Evolutionary conservation across 306 rosid genomes (phyloP).

Genomic region (Quercus bicolor): DNA sequence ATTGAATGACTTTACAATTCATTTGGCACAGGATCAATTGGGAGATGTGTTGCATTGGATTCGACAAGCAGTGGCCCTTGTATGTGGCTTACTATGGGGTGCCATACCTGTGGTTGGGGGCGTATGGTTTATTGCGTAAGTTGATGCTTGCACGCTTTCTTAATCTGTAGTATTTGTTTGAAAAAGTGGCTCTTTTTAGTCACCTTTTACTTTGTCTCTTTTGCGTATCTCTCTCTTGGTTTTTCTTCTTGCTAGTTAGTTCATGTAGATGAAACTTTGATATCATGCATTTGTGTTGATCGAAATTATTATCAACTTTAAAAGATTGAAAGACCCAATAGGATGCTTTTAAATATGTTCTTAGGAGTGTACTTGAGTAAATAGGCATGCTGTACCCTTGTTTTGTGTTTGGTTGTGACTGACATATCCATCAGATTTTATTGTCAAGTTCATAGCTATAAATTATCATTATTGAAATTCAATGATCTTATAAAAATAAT

Average conservation of each 20-base stretch:
- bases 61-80: conserved; percentile 75
- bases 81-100: conserved; percentile 84
- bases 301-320: background rate
- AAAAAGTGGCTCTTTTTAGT: background rate
- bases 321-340: background rate
- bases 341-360: background rate
- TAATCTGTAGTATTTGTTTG: background rate
- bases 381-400: background rate
- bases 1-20: background rate
- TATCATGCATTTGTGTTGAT: background rate
- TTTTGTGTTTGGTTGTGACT: background rate
- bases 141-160: conserved; percentile 11
- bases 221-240: background rate
- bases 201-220: background rate
- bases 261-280: background rate
- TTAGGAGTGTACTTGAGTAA: background rate
- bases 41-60: conserved; percentile 99
- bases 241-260: background rate
- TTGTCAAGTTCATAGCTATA: background rate
- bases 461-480: background rate
- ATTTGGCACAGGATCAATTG: conserved; percentile 69
- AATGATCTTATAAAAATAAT: background rate
- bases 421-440: background rate
- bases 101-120: conserved; percentile 91
- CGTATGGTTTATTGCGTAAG: conserved; percentile 91